phyloP scores from a whole-genome alignment of 805 yeast species.

The Scheffersomyces lignosus region DNA sequence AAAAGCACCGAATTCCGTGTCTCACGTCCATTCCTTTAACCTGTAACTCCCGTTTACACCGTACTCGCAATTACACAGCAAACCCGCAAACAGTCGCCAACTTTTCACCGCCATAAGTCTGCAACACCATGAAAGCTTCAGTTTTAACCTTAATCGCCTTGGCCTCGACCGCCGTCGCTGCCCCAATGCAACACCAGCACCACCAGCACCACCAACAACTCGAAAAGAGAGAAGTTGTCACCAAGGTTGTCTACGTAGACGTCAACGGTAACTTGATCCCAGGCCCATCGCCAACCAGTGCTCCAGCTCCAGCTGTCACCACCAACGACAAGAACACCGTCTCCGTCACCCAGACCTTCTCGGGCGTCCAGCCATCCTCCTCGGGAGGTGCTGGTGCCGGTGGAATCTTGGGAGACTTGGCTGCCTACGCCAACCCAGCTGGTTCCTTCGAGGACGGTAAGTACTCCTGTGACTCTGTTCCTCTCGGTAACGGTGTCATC shows the following conservation, averaged over 20 bases:
- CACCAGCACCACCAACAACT: conserved; percentile 38
- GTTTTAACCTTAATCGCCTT: conserved; percentile 24
- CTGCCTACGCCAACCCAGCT: conserved; percentile 48
- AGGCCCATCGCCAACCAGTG: conserved; percentile 2
- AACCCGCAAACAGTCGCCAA: no score
- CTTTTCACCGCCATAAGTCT: no score
- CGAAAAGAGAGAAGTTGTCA: conserved; percentile 41
- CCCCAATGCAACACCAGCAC: conserved; percentile 37
- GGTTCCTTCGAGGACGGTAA: conserved; percentile 68
- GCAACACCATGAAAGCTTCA: conserved; percentile 36
- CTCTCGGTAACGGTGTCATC: conserved; percentile 73
- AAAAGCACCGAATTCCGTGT: no score
- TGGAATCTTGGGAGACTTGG: conserved; percentile 53
- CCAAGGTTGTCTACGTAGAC: conserved; percentile 36
- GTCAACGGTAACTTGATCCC: conserved; percentile 22
- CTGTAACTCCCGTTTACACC: no score
- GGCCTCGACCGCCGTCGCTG: conserved; percentile 29
- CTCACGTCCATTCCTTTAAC: no score
- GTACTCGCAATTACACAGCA: no score
- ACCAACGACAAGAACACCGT: conserved; percentile 3
- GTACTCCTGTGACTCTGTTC: conserved; percentile 65
- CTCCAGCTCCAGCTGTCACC: conserved; percentile 5
- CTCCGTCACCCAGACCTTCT: conserved; percentile 12
- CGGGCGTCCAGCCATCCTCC: conserved; percentile 27
- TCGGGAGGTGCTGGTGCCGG: conserved; percentile 16